Base-by-base conservation (phyloP, 805 yeast species). In the Ogataea chonburiensis region DNA sequence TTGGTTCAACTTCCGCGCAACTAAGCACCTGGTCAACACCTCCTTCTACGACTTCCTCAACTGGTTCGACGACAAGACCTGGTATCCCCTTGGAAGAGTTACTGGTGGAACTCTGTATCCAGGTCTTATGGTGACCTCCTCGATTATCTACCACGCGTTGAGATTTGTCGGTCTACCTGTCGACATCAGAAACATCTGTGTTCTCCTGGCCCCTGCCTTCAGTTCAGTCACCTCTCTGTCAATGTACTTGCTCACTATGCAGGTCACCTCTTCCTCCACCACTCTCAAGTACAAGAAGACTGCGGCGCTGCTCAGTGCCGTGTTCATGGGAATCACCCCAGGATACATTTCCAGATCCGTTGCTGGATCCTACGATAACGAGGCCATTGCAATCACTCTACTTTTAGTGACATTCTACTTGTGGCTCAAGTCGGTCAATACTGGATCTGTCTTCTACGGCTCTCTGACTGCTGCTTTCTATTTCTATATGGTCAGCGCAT, bases 31-130 rank as follows among this genome's bases (percentile, higher is more conserved):
- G 48, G 95, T 87, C 19, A 68, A 76, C 28, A 79, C 87, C 55
- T 81, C 93, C 5, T 91, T 78, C 62, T 83, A 88, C 68, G 89
- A 88, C 49, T 94, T 93, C 56, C 72, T 94, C 55, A 93, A 93
- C 62, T 93, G 98, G 98, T 93, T 93, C 55, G 98, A 93, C 61
- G 97, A 91, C 61, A 78, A 96, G 58, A 91, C 98, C 13, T 93
- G 99, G 99, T 93, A 93, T 62, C 99, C 99, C 13, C 71, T 93
- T 49, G 99, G 99, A 14, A 77, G 99, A 67, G 98, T 93, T 56
- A 93, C 98, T 9, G 99, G 99, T 51, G 98, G 99, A 40, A 94
- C 98, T 1, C 65, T 93, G 45, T 93, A 94, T 57, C 99, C 99
- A 3, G 99, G 99, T 6, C 69, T 94, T 49, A 93, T 93, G 99